Base-by-base conservation (phyloP, 2,329 filamentous ascomycete species). In the Fulvia fulva region DNA sequence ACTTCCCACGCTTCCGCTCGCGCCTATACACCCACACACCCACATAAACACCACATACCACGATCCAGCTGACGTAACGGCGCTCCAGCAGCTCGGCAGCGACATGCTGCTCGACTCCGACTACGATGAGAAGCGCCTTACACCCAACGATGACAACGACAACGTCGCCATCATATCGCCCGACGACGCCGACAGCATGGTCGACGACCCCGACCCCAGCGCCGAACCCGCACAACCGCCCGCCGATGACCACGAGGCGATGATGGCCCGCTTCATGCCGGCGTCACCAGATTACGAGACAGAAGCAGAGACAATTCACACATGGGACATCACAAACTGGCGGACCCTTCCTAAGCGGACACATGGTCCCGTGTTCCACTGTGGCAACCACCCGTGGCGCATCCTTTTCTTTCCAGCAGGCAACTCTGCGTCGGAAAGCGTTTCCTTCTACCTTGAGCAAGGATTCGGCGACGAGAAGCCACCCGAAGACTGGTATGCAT, bases 391-490 rank as follows among this genome's bases (percentile, higher is more conserved):
- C 71, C 94, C 93, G 73, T 99, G 94, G 94, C 89, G 93, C 69
- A 88, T 97, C 67, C 83, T 99, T 14, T 91, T 99, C 73, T 99
- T 99, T 71, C 93, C 94, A 0, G 91, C 87, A 63, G 94, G 94
- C 53, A 99, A 99, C 74, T 93, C 96, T 65, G 72, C 71, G 1
- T 89, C 92, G 56, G 93, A 97, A 65, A 89, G 90, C 70, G 91
- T 89, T 49, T 97, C 94, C 5, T 90, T 99, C 73, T 99, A 97
- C 74, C 84, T 99, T 22, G 94, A 99, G 74, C 94, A 97, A 74
- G 94, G 91, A 46, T 96, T 90, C 76, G 88, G 90, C 28, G 80
- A 88, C 21, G 68, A 73, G 43, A 84, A 85, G 60, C 83, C 93
- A 11, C 91, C 93, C 12, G 90, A 96, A 46, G 89, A 96, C 71